Percentiles rank a stretch among this genome's conserved stretches.
Conservation (phyloP, 805 yeast species). For the Metschnikowia noctiluminum region DNA sequence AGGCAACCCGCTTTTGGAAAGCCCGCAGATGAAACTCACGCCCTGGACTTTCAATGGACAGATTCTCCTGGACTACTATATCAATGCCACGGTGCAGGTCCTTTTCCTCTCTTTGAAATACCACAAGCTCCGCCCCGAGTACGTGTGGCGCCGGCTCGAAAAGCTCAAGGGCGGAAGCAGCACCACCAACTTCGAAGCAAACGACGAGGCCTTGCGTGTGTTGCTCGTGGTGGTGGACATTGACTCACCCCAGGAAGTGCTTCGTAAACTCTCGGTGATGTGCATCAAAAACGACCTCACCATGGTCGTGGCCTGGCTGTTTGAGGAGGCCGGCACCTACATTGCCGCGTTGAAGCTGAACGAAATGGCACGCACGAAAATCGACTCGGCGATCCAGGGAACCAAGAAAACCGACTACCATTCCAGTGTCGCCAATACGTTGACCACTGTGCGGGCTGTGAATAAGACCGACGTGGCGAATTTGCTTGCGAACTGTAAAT, state of each 20-base stretch:
- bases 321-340: conserved; percentile 48
- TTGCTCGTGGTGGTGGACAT: conserved; percentile 64
- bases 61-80: conserved; percentile 58
- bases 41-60: conserved; percentile 54
- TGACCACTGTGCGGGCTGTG: conserved; percentile 45
- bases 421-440: conserved; percentile 41
- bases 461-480: conserved; percentile 55
- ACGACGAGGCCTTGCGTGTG: conserved; percentile 46
- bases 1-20: conserved; percentile 65
- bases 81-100: conserved; percentile 53
- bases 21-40: conserved; percentile 45
- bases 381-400: conserved; percentile 42
- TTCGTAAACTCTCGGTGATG: conserved; percentile 46
- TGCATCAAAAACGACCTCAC: conserved; percentile 49
- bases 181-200: conserved; percentile 22
- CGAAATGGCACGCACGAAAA: conserved; percentile 31
- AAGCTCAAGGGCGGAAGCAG: conserved; percentile 39
- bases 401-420: conserved; percentile 41
- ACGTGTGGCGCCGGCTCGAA: conserved; percentile 53
- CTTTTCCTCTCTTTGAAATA: conserved; percentile 66
- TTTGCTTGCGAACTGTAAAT: conserved; percentile 47
- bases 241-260: conserved; percentile 49
- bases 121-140: conserved; percentile 75
- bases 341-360: conserved; percentile 36
- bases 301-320: conserved; percentile 49